Conservation (phyloP, 768 basidiomycete species). For the Pleurotus djamor region DNA sequence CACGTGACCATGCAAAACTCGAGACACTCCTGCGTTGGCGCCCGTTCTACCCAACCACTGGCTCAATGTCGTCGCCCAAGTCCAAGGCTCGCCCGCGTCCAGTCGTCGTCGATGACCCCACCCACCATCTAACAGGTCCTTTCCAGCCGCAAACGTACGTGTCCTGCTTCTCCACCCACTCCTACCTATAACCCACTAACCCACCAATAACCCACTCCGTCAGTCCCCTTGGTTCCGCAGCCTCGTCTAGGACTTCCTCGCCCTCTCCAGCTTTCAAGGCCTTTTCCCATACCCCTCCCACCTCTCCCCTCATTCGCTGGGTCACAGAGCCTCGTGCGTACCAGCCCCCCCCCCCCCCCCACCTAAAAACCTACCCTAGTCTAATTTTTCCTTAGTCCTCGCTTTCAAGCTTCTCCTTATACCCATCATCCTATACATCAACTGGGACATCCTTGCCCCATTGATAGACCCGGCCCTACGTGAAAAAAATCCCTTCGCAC, state of each 20-base stretch:
- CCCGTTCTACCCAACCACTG: too few relatives aligned
- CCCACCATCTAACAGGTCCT: slow-evolving; percentile 60
- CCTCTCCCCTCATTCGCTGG: slow-evolving; percentile 61
- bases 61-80: too few relatives aligned
- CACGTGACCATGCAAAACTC: neutral
- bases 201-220: slow-evolving; percentile 8
- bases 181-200: neutral
- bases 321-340: slow-evolving; percentile 67
- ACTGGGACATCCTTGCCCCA: slow-evolving; percentile 55
- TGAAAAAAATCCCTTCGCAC: slow-evolving; percentile 67
- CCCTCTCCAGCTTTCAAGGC: slow-evolving; percentile 16
- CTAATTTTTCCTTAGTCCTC: slow-evolving; percentile 36
- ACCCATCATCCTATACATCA: slow-evolving; percentile 58
- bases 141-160: slow-evolving; percentile 65
- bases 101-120: slow-evolving; percentile 44
- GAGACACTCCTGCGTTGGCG: neutral
- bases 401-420: slow-evolving; percentile 67
- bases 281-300: slow-evolving; percentile 10
- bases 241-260: slow-evolving; percentile 33
- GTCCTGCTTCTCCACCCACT: neutral
- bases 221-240: slow-evolving; percentile 37
- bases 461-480: slow-evolving; percentile 41
- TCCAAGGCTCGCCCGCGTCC: neutral
- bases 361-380: neutral
- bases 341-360: neutral